Conservation (phyloP, 2,329 filamentous ascomycete genomes). For the Rutstroemia sp. region DNA sequence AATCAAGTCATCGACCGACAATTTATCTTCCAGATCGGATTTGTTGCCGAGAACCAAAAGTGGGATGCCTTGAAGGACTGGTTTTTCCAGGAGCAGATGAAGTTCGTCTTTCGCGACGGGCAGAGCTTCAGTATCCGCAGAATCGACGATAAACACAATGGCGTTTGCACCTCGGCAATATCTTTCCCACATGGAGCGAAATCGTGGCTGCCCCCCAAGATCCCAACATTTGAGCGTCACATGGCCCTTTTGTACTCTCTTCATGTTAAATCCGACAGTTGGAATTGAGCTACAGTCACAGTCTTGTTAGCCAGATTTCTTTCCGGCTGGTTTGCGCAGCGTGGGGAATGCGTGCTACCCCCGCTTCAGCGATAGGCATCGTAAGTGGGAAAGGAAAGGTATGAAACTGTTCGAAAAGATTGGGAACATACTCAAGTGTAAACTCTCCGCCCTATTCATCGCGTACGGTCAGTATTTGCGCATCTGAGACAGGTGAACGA, state of each 20-base stretch:
- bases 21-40: slow-evolving; percentile 83
- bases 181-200: slow-evolving; percentile 98
- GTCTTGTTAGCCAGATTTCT: slow-evolving; percentile 9
- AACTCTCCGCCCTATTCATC: slow-evolving; percentile 82
- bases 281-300: slow-evolving; percentile 71
- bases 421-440: slow-evolving; percentile 81
- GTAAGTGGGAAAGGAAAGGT: background rate
- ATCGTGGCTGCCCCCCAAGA: slow-evolving; percentile 90
- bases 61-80: slow-evolving; percentile 80
- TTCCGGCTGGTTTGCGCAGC: slow-evolving; percentile 4
- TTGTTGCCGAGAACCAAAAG: slow-evolving; percentile 95
- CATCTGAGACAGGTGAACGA: slow-evolving; percentile 1
- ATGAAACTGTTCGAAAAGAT: background rate
- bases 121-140: slow-evolving; percentile 74
- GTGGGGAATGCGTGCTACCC: slow-evolving; percentile 9
- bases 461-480: slow-evolving; percentile 30
- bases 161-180: slow-evolving; percentile 97
- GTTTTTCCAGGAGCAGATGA: slow-evolving; percentile 78
- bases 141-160: slow-evolving; percentile 97
- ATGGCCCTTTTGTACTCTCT: slow-evolving; percentile 94
- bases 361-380: slow-evolving; percentile 6
- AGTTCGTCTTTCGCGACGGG: slow-evolving; percentile 87
- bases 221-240: slow-evolving; percentile 99
- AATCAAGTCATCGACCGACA: slow-evolving; percentile 92
- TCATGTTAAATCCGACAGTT: slow-evolving; percentile 98